phyloP scores from a whole-genome alignment of 2,329 filamentous ascomycete species.

The Bipolaris bicolor region DNA sequence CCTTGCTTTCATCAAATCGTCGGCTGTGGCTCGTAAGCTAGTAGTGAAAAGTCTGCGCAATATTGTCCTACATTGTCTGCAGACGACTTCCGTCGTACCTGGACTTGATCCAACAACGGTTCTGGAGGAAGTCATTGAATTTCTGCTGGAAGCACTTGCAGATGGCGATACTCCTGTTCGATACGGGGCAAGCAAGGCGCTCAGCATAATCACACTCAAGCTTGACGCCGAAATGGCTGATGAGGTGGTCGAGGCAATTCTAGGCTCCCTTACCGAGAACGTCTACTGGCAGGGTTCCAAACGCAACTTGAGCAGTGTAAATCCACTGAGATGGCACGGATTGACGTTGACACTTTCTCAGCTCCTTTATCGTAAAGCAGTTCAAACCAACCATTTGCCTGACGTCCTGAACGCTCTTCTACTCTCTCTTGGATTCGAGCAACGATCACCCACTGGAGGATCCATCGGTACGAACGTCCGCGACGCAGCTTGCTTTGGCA shows the following conservation, averaged over 20 bases:
- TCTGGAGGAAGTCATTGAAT: conserved; percentile 81
- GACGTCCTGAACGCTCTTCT: conserved; percentile 79
- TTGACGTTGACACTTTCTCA: conserved; percentile 86
- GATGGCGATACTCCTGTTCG: conserved; percentile 93
- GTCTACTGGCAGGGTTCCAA: conserved; percentile 61
- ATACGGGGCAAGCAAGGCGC: conserved; percentile 87
- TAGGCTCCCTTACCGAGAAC: conserved; percentile 70
- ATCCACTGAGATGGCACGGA: conserved; percentile 89
- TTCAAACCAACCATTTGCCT: conserved; percentile 71
- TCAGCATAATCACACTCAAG: conserved; percentile 84
- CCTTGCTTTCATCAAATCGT: conserved; percentile 66
- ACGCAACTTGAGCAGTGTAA: conserved; percentile 74
- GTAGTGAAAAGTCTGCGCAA: conserved; percentile 85
- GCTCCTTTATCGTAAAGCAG: conserved; percentile 81
- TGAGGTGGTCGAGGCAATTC: conserved; percentile 85
- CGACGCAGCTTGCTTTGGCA: conserved; percentile 93
- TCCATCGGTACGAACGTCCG: conserved; percentile 88
- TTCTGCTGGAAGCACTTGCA: conserved; percentile 75
- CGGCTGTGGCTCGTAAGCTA: conserved; percentile 80
- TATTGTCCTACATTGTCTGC: conserved; percentile 70
- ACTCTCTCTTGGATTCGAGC: conserved; percentile 84
- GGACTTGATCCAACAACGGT: conserved; percentile 48
- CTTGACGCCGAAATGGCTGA: conserved; percentile 79
- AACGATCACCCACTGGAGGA: conserved; percentile 81
- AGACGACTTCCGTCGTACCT: conserved; percentile 35